Conservation (phyloP, 805 yeast genomes). For the Komagataella pseudopastoris region DNA sequence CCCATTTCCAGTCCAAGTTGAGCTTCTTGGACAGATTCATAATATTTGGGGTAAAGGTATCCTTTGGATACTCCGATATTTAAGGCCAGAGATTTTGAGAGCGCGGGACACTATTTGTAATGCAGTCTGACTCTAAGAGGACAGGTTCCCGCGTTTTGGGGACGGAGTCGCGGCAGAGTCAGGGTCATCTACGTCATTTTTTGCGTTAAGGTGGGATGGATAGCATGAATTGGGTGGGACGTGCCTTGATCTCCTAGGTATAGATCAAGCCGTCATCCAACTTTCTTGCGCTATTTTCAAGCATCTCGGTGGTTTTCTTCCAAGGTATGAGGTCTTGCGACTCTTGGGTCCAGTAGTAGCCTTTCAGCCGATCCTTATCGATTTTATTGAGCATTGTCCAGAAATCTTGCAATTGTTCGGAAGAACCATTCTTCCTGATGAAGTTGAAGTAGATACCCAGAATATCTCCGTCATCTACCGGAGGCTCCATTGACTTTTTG, state of each 20-base stretch:
- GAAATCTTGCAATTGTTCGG: conserved; percentile 18
- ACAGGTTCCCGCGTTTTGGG: not conserved
- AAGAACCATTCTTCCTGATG: conserved; percentile 22
- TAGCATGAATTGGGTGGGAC: too few species aligned
- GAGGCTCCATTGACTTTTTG: conserved; percentile 46
- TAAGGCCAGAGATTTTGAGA: not conserved
- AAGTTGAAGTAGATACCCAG: conserved; percentile 58
- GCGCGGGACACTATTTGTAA: not conserved
- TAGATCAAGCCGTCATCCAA: not conserved
- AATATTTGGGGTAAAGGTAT: not conserved
- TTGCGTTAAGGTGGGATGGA: too few species aligned
- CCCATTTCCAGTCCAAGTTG: not conserved
- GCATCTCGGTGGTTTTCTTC: not conserved
- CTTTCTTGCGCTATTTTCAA: not conserved
- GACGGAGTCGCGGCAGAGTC: not conserved
- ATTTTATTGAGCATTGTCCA: not conserved
- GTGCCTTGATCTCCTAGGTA: not conserved
- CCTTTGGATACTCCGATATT: not conserved
- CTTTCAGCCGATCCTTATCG: not conserved
- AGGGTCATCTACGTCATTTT: not conserved
- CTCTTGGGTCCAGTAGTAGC: not conserved
- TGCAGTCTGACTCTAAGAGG: not conserved
- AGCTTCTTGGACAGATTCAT: not conserved
- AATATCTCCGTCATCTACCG: conserved; percentile 54
- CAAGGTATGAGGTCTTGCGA: not conserved